Evolutionary conservation across 208 protist species (phyloP).

Genomic region (Ichthyophonus hoferi): DNA sequence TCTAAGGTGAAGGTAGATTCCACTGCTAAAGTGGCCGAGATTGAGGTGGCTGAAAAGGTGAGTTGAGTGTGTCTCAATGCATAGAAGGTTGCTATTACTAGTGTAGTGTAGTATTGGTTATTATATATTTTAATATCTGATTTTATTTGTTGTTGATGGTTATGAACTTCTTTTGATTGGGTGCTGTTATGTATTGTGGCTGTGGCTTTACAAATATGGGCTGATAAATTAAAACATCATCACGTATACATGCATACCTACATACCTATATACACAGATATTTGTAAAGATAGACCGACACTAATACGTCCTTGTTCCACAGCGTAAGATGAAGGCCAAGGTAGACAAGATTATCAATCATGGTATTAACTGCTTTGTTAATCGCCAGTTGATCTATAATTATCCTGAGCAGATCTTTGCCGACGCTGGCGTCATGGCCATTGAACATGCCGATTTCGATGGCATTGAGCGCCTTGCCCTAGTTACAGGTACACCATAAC

Average conservation of each 20-base stretch:
- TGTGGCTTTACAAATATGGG: no score
- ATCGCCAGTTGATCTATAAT: constrained; percentile 99
- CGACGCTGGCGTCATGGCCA: constrained; percentile 85
- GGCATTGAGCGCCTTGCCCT: constrained; percentile 64
- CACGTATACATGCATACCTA: background rate
- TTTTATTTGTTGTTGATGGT: no score
- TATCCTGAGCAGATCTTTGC: constrained; percentile 98
- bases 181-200: no score
- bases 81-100: no score
- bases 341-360: constrained; percentile 92
- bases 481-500: background rate
- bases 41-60: constrained; percentile 96
- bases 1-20: constrained; percentile 86
- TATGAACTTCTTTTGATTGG: no score
- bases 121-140: no score
- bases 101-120: no score
- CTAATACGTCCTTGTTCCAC: no score
- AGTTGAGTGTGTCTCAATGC: no score
- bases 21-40: constrained; percentile 86
- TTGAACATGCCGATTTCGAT: constrained; percentile 99
- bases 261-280: background rate
- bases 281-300: background rate
- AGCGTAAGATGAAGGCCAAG: constrained; percentile 79
- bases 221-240: background rate
- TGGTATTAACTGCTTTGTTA: constrained; percentile 97